Evolutionary conservation across 2,329 filamentous ascomycete species (phyloP), one percentile per base, ranked within the genome.

Genomic region (Colletotrichum eleusines): DNA sequence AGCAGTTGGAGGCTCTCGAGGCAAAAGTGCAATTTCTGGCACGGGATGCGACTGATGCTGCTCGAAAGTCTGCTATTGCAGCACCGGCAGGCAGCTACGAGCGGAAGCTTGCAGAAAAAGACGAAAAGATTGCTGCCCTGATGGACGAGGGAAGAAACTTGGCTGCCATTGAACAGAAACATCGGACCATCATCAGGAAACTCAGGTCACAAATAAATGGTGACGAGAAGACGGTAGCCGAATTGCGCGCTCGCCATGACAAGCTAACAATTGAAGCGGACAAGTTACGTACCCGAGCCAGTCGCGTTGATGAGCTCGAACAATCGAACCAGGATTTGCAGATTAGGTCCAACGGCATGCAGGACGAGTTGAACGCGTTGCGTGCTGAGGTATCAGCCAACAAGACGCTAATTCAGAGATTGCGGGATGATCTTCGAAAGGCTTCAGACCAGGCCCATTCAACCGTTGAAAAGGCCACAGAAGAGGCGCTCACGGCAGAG

Each of bases 101-200:
- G 74, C 93, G 91, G 79, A 94, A 93, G 77, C 80, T 98, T 18
- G 92, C 94, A 1, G 94, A 97, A 76, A 97, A 94, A 77, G 95
- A 98, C 76, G 91, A 95, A 75, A 93, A 93, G 78, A 97, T 98
- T 76, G 94, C 95, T 3, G 84, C 95, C 57, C 84, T 99, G 16
- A 92, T 99, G 86, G 92, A 97, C 75, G 96, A 99, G 82, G 96
- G 97, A 0, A 93, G 96, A 76, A 94, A 92, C 74, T 86, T 98
- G 11, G 95, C 94, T 1, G 93, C 92, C 75, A 92, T 89, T 0
- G 96, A 99, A 79, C 89, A 98, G 80, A 94, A 94, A 77, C 91
- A 97, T 73, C 87, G 95, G 72, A 89, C 89, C 7, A 91, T 91
- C 5, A 93, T 98, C 76, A 97, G 96, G 80, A 95, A 94, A 77